Evolutionary conservation across 805 yeast genomes (phyloP).

Genomic region (Blastobotrys attinorum): DNA sequence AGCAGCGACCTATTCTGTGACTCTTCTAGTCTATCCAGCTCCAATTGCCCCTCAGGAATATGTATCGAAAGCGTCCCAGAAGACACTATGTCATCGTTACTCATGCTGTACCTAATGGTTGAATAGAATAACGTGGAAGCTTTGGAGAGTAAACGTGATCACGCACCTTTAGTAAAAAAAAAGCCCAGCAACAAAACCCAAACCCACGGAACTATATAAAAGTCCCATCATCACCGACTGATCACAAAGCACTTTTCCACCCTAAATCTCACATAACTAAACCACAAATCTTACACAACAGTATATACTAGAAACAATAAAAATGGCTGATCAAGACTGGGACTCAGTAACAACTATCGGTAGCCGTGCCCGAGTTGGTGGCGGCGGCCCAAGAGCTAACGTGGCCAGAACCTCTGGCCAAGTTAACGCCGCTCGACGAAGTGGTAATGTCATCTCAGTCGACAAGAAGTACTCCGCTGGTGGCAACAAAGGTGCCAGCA

Average conservation of each 20-base stretch:
- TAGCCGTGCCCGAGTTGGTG: constrained; percentile 77
- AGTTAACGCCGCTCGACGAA: constrained; percentile 89
- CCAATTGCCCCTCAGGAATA: not conserved
- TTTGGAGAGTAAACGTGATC: not conserved
- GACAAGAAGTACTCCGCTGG: constrained; percentile 83
- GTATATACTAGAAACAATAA: not conserved
- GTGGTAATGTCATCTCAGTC: constrained; percentile 80
- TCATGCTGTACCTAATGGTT: not conserved
- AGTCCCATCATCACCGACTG: too few species aligned
- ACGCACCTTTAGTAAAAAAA: not conserved
- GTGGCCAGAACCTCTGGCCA: constrained; percentile 75
- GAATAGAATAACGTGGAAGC: not conserved
- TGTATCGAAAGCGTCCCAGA: constrained; percentile 1
- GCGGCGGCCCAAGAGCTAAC: constrained; percentile 76
- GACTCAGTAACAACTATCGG: constrained; percentile 87
- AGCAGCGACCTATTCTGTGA: constrained; percentile 2
- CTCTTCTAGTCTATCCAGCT: not conserved
- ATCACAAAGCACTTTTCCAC: too few species aligned
- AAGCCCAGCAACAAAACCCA: too few species aligned
- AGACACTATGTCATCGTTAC: not conserved
- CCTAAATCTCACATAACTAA: not conserved
- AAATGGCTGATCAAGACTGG: constrained; percentile 52
- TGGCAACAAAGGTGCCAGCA: constrained; percentile 51
- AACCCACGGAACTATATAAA: too few species aligned
- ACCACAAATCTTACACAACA: not conserved